phyloP scores from a whole-genome alignment of 371 early-diverging fungal genomes.

The Coemansia sp. region DNA sequence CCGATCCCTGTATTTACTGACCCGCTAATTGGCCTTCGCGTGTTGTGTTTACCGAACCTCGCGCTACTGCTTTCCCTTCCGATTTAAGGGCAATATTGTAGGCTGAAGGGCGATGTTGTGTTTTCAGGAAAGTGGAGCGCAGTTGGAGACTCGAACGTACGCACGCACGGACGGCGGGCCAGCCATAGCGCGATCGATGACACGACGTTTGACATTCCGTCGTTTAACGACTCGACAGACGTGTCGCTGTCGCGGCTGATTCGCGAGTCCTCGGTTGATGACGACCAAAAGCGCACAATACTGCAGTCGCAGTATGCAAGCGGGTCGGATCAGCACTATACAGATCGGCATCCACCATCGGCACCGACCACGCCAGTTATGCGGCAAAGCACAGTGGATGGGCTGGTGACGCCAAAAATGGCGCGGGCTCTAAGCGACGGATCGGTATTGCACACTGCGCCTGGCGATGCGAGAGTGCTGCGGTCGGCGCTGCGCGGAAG shows the following conservation, averaged over 20 bases:
- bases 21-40: background rate
- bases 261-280: conserved; percentile 20
- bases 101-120: conserved; percentile 36
- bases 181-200: conserved; percentile 14
- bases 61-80: too few relatives aligned
- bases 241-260: conserved; percentile 25
- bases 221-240: conserved; percentile 21
- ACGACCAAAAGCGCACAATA: background rate
- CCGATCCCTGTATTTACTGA: too few relatives aligned
- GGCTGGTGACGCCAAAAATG: conserved; percentile 27
- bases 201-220: conserved; percentile 22
- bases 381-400: background rate
- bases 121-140: conserved; percentile 36
- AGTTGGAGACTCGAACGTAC: conserved; percentile 14
- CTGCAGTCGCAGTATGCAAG: conserved; percentile 4
- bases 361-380: background rate
- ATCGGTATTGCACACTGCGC: background rate
- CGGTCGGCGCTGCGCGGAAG: conserved; percentile 37
- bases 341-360: background rate
- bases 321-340: background rate
- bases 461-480: conserved; percentile 18
- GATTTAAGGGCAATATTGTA: conserved; percentile 4
- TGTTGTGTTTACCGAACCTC: background rate
- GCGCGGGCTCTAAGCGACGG: conserved; percentile 24
- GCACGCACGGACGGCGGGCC: conserved; percentile 3